phyloP scores from a whole-genome alignment of 2,329 filamentous ascomycete species.

The Xylaria sp. region DNA sequence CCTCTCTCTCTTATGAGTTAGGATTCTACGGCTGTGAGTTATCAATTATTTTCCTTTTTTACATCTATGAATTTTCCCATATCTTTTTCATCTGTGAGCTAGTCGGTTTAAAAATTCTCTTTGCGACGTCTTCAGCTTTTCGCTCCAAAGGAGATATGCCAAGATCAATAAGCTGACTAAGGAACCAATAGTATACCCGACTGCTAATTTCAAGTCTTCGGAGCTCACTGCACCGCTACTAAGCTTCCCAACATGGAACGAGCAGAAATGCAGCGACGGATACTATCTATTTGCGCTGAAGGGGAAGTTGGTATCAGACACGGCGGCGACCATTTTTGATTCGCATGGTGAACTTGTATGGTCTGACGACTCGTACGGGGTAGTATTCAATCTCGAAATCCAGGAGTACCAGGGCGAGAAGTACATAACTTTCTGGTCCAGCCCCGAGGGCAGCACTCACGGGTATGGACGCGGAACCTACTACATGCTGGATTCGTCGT shows the following conservation, averaged over 20 bases:
- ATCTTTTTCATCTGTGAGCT: not conserved
- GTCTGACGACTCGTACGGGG: slow-evolving; percentile 26
- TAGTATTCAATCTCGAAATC: slow-evolving; percentile 30
- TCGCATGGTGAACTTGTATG: slow-evolving; percentile 30
- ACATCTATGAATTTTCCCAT: not conserved
- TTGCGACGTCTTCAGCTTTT: too few relatives aligned
- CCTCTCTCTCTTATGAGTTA: slow-evolving; percentile 19
- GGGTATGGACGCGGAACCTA: slow-evolving; percentile 34
- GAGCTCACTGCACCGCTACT: slow-evolving; percentile 19
- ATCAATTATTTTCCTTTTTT: not conserved
- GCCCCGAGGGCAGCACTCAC: slow-evolving; percentile 33
- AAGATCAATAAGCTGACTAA: slow-evolving; percentile 8
- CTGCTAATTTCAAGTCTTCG: slow-evolving; percentile 25
- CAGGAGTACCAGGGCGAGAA: slow-evolving; percentile 42
- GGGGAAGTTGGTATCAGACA: slow-evolving; percentile 29
- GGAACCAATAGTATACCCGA: slow-evolving; percentile 24
- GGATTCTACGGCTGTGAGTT: slow-evolving; percentile 30
- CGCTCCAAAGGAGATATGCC: not conserved
- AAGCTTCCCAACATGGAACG: slow-evolving; percentile 27
- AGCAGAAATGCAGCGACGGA: slow-evolving; percentile 22
- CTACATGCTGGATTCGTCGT: slow-evolving; percentile 43
- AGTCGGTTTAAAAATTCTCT: too few relatives aligned
- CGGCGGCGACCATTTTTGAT: slow-evolving; percentile 29
- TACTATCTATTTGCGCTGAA: slow-evolving; percentile 31
- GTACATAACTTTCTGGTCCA: slow-evolving; percentile 46